These are phyloP conservation scores for Capsicum baccatum DNA, from an alignment of 257 asterid species.

Conservation along the genomic window DNA sequence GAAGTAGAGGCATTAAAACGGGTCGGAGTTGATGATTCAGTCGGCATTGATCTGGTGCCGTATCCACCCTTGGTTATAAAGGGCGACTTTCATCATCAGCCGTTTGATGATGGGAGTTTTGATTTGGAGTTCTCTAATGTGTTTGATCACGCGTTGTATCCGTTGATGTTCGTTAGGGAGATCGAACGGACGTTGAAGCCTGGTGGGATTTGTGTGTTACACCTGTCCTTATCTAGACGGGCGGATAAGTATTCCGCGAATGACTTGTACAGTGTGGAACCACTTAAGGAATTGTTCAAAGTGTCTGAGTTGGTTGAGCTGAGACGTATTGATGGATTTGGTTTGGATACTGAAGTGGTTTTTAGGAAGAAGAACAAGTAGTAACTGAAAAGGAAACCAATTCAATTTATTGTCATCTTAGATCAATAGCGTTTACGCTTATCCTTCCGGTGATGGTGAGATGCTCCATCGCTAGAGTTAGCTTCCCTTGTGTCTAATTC, in stretches of 20 bases:
- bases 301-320: conserved; percentile 60
- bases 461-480: too few relatives aligned
- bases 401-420: not conserved
- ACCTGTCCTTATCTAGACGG: conserved; percentile 67
- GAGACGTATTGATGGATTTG: conserved; percentile 81
- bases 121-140: conserved; percentile 95
- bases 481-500: not conserved
- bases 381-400: not conserved
- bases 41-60: conserved; percentile 91
- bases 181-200: conserved; percentile 76
- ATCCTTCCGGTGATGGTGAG: too few relatives aligned
- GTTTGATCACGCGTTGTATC: conserved; percentile 95
- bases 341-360: conserved; percentile 88
- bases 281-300: conserved; percentile 72
- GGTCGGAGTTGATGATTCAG: conserved; percentile 73
- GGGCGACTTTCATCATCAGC: conserved; percentile 90
- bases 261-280: conserved; percentile 76
- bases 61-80: conserved; percentile 78
- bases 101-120: conserved; percentile 61
- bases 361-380: conserved; percentile 53
- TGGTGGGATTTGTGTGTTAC: conserved; percentile 82
- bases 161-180: conserved; percentile 74
- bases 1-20: conserved; percentile 82
- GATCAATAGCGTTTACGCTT: too few relatives aligned
- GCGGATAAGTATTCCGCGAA: conserved; percentile 92